phyloP scores from a whole-genome alignment of 768 basidiomycete species.

The Ephemerocybe angulata region DNA sequence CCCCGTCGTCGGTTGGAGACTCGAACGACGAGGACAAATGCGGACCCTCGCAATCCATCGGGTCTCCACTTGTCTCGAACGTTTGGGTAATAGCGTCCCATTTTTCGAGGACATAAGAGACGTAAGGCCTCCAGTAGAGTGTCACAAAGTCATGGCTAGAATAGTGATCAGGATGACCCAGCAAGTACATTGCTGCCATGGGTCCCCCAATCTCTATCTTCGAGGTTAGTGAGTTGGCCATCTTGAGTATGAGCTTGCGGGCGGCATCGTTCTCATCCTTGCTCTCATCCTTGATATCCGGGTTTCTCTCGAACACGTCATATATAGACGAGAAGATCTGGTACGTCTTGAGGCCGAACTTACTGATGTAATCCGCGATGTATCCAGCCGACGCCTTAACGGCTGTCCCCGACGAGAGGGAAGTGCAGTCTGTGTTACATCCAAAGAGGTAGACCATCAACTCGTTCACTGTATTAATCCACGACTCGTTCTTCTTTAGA shows the following conservation, averaged over 20 bases:
- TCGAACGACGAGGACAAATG: too few species aligned
- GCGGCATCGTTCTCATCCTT: background rate
- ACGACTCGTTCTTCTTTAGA: conserved; percentile 31
- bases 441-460: conserved; percentile 28
- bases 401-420: conserved; percentile 35
- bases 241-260: too few species aligned
- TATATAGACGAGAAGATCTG: conserved; percentile 31
- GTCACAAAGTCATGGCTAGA: conserved; percentile 21
- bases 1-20: too few species aligned
- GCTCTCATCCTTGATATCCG: conserved; percentile 18
- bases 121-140: conserved; percentile 22
- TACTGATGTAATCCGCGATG: conserved; percentile 42
- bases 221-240: too few species aligned
- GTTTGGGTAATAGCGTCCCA: background rate
- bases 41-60: too few species aligned
- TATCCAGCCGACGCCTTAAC: conserved; percentile 37
- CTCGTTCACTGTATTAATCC: conserved; percentile 34
- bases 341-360: conserved; percentile 35
- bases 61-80: background rate
- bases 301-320: conserved; percentile 22
- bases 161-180: conserved; percentile 28
- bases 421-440: conserved; percentile 38
- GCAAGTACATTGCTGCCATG: conserved; percentile 22
- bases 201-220: too few species aligned
- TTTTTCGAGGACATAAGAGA: background rate